Base-by-base conservation (phyloP, 2,329 filamentous ascomycete genomes). In the Trichoderma gracile region DNA sequence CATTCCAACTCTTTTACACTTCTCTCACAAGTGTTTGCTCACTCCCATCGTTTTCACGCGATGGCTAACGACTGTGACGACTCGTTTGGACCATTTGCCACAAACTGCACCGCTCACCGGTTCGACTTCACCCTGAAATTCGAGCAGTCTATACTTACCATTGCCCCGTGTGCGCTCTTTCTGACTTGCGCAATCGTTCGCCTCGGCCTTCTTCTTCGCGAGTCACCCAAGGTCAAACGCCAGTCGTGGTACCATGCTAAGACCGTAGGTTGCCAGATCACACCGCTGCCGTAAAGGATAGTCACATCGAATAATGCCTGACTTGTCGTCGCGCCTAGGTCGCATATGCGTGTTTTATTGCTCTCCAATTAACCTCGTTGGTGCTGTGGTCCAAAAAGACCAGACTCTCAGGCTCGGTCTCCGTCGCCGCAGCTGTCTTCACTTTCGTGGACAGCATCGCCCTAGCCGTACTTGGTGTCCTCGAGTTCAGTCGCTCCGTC, bases 401-500 rank as follows among this genome's bases (percentile, higher is more conserved):
- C 21, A 43, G 58, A 33, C 65, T 30, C 38, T 65, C 62, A 23
- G 50, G 33, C 54, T 50, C 63, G 6, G 62, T 63, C n/a, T 55
- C 52, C 17, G 14, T 68, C 6, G 52, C 65, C 3, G 50, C 57
- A 3, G 65, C 63, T 23, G 49, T 63, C 54, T 2, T 69, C 45
- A 67, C 65, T 50, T 59, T 72, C 9, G n/a, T 74, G 14, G 72
- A 69, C 17, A 67, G 70, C 2, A 46, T 74, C 17, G 67, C 65
- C 21, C 53, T 75, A 46, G 66, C 67, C 15, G 58, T 68, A 0
- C 67, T 77, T 14, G 75, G 75, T 0, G 75, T 72, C 65, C 53
- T 67, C 17, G 75, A 78, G 55, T 73, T 78, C 63, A 65, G 59
- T 5, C 68, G 71, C 3, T 71, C 73, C 27, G 66, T 75, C 9